Base-by-base conservation (phyloP, 2,329 filamentous ascomycete genomes). In the Hymenoscyphus fraxineus region DNA sequence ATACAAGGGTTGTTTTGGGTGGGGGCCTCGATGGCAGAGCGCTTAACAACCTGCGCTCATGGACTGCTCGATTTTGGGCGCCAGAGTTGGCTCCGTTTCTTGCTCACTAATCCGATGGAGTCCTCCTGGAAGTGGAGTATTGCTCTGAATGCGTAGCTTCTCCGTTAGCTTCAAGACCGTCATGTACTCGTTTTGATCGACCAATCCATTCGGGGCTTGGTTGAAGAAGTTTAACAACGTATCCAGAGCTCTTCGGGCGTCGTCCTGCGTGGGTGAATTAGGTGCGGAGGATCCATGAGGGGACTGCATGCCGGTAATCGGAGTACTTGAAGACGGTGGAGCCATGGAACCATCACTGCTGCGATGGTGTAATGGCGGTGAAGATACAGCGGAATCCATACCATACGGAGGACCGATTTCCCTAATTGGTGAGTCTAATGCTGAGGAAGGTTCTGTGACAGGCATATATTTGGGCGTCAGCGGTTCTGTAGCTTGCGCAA, bases 101-200 rank as follows among this genome's bases (percentile, higher is more conserved):
- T 75, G 70, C 60, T 77, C 75, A 9, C 72, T 70, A 58, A 77
- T 77, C 40, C 74, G 70, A 66, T 76, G 74, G 31, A 77, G 71
- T 9, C 74, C 80, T 3, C 79, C 80, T 27, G 79, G 77, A 31
- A 81, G 71, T 12, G 70, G 64, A 3, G 64, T 67, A 31, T 67
- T 70, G 47, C 62, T 66, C 44, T 70, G 84, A 58, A 96, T 80
- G 66, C 91, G 87, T 38, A 97, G 82, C 77, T 94, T 96, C 76
- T 96, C 90, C 75, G 93, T 94, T 68, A 97, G 79, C 74, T 92
- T 92, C 19, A 92, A 83, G 58, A 97, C 87, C 2, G 87, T 86
- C 68, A 91, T 77, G 75, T 89, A 93, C 68, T 97, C 93, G 71
- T 85, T 85, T 58, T 92, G 85, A 73, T 95, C 91, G 16, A 91